Conservation (phyloP, 1,139 yeast species). For the Arxiozyma slooffiae region DNA sequence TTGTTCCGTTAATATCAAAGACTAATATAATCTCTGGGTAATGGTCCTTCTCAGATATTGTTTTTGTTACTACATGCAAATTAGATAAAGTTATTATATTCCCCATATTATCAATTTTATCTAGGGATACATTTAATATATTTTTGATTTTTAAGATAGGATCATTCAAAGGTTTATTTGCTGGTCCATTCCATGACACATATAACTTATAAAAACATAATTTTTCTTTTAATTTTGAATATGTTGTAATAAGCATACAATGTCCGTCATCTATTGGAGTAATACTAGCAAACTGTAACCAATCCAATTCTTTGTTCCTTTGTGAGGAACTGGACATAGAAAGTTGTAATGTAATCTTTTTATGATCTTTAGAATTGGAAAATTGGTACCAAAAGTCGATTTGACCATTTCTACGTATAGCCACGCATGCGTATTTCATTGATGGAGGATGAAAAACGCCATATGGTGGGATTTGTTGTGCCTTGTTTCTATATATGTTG, state of each 20-base stretch:
- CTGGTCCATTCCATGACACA: slow-evolving; percentile 28
- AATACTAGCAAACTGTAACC: slow-evolving; percentile 27
- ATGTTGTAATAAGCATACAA: slow-evolving; percentile 25
- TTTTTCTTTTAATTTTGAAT: slow-evolving; percentile 20
- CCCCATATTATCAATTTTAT: slow-evolving; percentile 20
- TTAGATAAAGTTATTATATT: slow-evolving; percentile 17
- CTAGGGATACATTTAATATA: slow-evolving; percentile 20
- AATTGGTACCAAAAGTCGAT: slow-evolving; percentile 32
- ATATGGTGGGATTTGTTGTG: slow-evolving; percentile 28
- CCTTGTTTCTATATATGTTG: slow-evolving; percentile 26
- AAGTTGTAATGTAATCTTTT: slow-evolving; percentile 27
- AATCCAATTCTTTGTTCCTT: slow-evolving; percentile 25
- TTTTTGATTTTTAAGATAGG: slow-evolving; percentile 25
- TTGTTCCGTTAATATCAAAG: slow-evolving; percentile 21
- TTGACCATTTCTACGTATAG: slow-evolving; percentile 29
- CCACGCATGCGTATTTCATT: slow-evolving; percentile 30
- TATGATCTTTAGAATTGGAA: slow-evolving; percentile 31
- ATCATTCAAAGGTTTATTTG: slow-evolving; percentile 22
- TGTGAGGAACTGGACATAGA: slow-evolving; percentile 15
- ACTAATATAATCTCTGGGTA: slow-evolving; percentile 25
- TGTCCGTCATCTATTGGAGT: slow-evolving; percentile 29
- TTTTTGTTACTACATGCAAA: slow-evolving; percentile 24
- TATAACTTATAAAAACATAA: slow-evolving; percentile 25
- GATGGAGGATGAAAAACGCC: slow-evolving; percentile 31
- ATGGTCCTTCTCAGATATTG: slow-evolving; percentile 23